Evolutionary conservation across 2,329 filamentous ascomycete species (phyloP), one percentile per base, ranked within the genome.

Genomic region (Stemphylium vesicarium): DNA sequence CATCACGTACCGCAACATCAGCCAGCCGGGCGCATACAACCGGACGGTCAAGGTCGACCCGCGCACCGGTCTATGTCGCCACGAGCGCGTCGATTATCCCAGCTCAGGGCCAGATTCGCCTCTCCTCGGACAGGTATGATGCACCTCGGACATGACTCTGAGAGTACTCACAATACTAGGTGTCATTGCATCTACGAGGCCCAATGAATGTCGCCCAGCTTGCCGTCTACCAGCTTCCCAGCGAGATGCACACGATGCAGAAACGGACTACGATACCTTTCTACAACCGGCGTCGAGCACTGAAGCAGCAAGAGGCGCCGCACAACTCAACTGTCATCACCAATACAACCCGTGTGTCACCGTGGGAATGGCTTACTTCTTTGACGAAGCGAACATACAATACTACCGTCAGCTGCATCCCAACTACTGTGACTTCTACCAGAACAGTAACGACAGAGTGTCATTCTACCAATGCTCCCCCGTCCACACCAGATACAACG

Each of bases 141-240:
- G 11, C 26, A 29, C 3, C 16, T 20, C 4, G 16, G 24, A 11
- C 36, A 16, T 13, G 11, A n/a, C 22, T 12, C 29, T 20, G 22
- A 3, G 10, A 31, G 32, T 18, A 37, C 31, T 56, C 10, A 56
- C 31, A 36, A n/a, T 10, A n/a, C 18, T 56, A 91, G 88, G 79
- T 92, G 26, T 90, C 88, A 1, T 75, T 91, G 58, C 87, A 91
- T 71, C 81, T 92, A 68, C 87, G 89, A 63, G 90, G 90, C 3
- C 89, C 90, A 1, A 73, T 90, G 63, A 77, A 83, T 35, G 71
- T 93, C 29, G 85, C 85, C 68, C 82, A 90, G 62, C 80, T 92
- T 50, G 90, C 88, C 10, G 86, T 87, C 50, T 93, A 92, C 74
- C 82, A 80, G 40, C 81, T 85, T 7, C 66, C 68, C 4, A 49